Evolutionary conservation across 257 asterid genomes (phyloP).

Genomic region (Ajuga chamaepitys): DNA sequence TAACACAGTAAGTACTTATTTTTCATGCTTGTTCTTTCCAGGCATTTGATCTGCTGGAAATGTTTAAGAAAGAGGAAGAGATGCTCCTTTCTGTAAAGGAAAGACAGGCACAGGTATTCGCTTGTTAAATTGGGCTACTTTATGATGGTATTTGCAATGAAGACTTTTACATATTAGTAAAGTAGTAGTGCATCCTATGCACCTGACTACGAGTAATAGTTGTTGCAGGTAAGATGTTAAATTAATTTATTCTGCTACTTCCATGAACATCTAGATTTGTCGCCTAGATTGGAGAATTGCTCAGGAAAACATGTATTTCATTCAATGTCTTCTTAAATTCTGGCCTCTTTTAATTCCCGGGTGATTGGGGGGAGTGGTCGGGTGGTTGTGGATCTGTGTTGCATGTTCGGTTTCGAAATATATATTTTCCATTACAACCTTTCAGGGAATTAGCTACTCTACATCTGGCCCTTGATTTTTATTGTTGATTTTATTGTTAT

Average conservation of each 20-base stretch:
- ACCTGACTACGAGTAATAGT: conserved; percentile 5
- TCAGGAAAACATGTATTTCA: background rate
- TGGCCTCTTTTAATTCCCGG: background rate
- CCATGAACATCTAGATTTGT: background rate
- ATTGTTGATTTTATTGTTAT: too few relatives aligned
- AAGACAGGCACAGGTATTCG: conserved; percentile 65
- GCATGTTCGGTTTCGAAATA: too few relatives aligned
- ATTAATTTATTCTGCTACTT: background rate
- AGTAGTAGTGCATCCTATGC: background rate
- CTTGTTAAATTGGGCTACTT: conserved; percentile 8
- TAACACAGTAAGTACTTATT: background rate
- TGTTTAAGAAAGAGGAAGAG: conserved; percentile 93
- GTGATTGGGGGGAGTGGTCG: background rate
- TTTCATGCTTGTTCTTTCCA: conserved; percentile 20
- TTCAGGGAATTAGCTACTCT: too few relatives aligned
- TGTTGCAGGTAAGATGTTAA: background rate
- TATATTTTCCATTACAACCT: too few relatives aligned
- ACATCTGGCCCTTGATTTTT: too few relatives aligned
- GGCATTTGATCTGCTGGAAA: conserved; percentile 92
- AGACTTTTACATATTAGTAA: too few relatives aligned
- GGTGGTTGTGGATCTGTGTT: too few relatives aligned
- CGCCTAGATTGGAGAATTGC: background rate
- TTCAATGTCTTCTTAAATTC: background rate
- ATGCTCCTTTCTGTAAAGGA: conserved; percentile 74
- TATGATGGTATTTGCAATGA: background rate